Conservation (phyloP, 805 yeast genomes). For the Metschnikowia drakensbergensis region DNA sequence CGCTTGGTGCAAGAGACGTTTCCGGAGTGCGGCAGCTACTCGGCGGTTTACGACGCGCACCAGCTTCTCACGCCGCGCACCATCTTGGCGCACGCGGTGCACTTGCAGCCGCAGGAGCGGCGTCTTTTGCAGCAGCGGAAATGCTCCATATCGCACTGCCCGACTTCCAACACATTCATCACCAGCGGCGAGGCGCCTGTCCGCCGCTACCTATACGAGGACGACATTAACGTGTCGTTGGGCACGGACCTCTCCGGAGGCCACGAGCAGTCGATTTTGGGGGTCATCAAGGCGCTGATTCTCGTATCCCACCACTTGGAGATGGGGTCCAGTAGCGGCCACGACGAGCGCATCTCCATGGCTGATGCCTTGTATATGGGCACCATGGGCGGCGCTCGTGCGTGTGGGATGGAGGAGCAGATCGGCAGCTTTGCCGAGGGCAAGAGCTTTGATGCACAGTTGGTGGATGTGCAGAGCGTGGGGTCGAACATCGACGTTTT, state of each 20-base stretch:
- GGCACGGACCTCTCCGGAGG: constrained; percentile 46
- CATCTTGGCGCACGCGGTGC: constrained; percentile 86
- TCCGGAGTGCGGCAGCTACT: constrained; percentile 65
- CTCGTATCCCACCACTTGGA: constrained; percentile 40
- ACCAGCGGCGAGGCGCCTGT: constrained; percentile 90
- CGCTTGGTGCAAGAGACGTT: constrained; percentile 67
- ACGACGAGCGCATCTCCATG: constrained; percentile 11
- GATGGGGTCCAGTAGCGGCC: constrained; percentile 19
- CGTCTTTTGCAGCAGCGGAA: constrained; percentile 48
- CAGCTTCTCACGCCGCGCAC: constrained; percentile 62
- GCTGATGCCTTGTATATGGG: constrained; percentile 76
- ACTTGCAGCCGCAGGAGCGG: constrained; percentile 63
- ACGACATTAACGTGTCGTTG: constrained; percentile 69
- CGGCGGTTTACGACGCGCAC: constrained; percentile 70
- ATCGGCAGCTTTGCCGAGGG: constrained; percentile 76
- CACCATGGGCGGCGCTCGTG: constrained; percentile 86
- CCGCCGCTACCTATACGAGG: constrained; percentile 49
- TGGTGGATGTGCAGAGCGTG: constrained; percentile 55
- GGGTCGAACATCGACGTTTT: constrained; percentile 71
- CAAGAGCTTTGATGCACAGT: constrained; percentile 79
- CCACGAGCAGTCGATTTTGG: constrained; percentile 37
- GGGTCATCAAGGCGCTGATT: constrained; percentile 31
- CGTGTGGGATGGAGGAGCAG: constrained; percentile 51
- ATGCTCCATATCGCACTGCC: constrained; percentile 88
- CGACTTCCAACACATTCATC: constrained; percentile 82